Conservation (phyloP, 148 eudicot species). For the Simmondsia chinensis region DNA sequence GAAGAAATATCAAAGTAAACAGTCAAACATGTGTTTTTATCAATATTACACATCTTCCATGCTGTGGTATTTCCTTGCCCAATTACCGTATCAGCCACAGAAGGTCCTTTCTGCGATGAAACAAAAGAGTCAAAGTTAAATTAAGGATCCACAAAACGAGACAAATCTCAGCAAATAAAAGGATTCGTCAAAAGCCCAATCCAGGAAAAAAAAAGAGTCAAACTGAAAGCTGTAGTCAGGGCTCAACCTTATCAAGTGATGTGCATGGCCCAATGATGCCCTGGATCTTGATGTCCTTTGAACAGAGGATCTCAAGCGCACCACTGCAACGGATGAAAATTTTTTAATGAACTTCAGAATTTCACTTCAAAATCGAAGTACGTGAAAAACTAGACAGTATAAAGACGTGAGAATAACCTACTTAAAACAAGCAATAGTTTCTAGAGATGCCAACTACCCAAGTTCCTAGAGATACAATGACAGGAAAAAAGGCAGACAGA, state of each 20-base stretch:
- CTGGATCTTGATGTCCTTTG: constrained; percentile 90
- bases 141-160: too few relatives aligned
- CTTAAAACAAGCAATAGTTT: too few relatives aligned
- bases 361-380: too few relatives aligned
- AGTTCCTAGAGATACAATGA: too few relatives aligned
- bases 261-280: constrained; percentile 96
- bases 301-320: constrained; percentile 78
- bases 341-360: neutral
- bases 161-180: too few relatives aligned
- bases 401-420: too few relatives aligned
- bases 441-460: too few relatives aligned
- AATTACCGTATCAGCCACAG: constrained; percentile 74
- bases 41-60: constrained; percentile 93
- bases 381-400: too few relatives aligned
- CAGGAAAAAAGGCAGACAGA: too few relatives aligned
- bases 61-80: constrained; percentile 90
- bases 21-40: constrained; percentile 69
- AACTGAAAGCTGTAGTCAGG: too few relatives aligned
- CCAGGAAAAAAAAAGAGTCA: neutral
- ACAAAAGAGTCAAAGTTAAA: too few relatives aligned
- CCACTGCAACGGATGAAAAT: constrained; percentile 43
- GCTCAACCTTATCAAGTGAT: constrained; percentile 78
- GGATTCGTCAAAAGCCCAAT: neutral
- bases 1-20: constrained; percentile 90
- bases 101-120: constrained; percentile 77